Conservation (phyloP, 2,329 filamentous ascomycete species). For the Fusarium pseudoanthophilum region DNA sequence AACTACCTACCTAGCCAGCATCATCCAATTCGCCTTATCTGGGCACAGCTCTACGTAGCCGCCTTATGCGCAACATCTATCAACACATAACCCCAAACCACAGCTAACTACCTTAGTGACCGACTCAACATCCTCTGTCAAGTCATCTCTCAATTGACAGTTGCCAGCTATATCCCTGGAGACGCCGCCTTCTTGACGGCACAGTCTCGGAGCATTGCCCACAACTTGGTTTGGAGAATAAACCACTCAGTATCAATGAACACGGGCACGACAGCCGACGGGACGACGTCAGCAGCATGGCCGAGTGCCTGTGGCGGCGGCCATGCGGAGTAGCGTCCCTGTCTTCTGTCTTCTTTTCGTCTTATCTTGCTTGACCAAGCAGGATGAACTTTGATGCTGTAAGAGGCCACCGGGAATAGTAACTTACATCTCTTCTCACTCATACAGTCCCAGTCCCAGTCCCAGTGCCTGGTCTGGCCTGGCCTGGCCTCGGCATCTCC, state of each 20-base stretch:
- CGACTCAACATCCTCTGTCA: constrained; percentile 1
- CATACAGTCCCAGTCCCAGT: neutral
- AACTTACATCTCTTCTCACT: constrained; percentile 7
- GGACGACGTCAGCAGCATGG: constrained; percentile 7
- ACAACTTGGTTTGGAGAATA: neutral
- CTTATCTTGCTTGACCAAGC: constrained; percentile 7
- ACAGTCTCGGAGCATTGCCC: neutral
- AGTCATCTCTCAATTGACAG: neutral
- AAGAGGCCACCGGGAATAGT: constrained; percentile 19
- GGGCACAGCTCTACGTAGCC: constrained; percentile 32
- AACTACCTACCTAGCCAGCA: constrained; percentile 4
- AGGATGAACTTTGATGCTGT: constrained; percentile 19
- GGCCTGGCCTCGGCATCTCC: constrained; percentile 41
- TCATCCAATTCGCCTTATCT: constrained; percentile 24
- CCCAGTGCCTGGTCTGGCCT: neutral
- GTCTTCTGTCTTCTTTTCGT: neutral
- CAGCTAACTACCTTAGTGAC: constrained; percentile 1
- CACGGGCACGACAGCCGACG: constrained; percentile 14
- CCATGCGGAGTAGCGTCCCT: constrained; percentile 1
- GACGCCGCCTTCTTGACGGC: neutral
- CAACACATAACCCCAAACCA: constrained; percentile 12
- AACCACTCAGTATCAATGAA: neutral
- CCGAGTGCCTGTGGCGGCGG: constrained; percentile 2
- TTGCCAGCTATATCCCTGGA: neutral
- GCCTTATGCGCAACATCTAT: constrained; percentile 34